These are phyloP conservation scores for Zygosaccharomyces kombuchaensis DNA, from an alignment of 805 yeast genomes.

Conservation along the genomic window DNA sequence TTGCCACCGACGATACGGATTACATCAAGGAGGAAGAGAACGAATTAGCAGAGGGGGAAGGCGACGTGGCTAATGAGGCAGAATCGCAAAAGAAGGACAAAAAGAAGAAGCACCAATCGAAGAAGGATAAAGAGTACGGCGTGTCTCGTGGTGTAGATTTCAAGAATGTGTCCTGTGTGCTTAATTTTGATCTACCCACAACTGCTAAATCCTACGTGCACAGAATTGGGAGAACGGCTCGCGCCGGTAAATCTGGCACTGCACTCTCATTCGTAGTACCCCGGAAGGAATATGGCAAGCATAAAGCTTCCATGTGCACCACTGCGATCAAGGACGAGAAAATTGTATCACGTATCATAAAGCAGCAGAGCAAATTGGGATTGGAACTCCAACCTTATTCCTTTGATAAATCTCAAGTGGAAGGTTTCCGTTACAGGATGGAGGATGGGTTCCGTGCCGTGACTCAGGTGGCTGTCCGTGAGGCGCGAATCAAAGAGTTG, in stretches of 20 bases:
- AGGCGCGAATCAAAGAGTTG: constrained; percentile 87
- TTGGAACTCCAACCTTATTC: constrained; percentile 79
- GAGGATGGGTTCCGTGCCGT: constrained; percentile 97
- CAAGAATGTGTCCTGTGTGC: constrained; percentile 91
- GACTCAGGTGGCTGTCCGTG: constrained; percentile 82
- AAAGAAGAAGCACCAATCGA: constrained; percentile 30
- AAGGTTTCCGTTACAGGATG: constrained; percentile 92
- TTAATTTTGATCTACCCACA: constrained; percentile 90
- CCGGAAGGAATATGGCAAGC: constrained; percentile 78
- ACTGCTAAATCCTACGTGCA: constrained; percentile 87
- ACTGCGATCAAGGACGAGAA: constrained; percentile 83
- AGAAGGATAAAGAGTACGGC: constrained; percentile 75
- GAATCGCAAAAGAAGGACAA: constrained; percentile 24
- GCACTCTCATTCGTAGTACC: constrained; percentile 90
- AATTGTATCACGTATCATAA: constrained; percentile 68
- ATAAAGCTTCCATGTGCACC: constrained; percentile 68
- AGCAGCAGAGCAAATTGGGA: constrained; percentile 70
- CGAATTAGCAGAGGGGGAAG: constrained; percentile 11
- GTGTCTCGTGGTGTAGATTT: constrained; percentile 97
- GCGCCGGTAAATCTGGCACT: constrained; percentile 95
- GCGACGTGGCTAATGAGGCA: constrained; percentile 18
- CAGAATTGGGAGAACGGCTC: constrained; percentile 94
- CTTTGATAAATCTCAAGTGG: constrained; percentile 87
- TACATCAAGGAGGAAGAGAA: constrained; percentile 46
- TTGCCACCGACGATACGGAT: constrained; percentile 91